Base-by-base conservation (phyloP, 768 basidiomycete species). In the Mycena galericulata region DNA sequence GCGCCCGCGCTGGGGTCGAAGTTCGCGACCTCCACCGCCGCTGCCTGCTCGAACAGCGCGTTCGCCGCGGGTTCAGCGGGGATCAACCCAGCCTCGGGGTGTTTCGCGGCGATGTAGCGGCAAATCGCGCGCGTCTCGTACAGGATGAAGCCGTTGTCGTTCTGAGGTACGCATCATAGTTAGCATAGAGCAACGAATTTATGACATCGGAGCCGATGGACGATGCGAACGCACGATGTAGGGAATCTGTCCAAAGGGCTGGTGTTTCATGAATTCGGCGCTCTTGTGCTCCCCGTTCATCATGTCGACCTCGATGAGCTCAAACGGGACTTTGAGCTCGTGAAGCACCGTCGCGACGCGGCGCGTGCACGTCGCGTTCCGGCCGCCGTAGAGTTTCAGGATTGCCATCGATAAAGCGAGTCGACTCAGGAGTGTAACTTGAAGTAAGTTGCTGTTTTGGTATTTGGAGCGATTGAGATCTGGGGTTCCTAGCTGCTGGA, bases 91-190 rank as follows among this genome's bases (percentile, higher is more conserved):
- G 83, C 78, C 46, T 67, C 53, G 2, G 78, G 73, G 60, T 86
- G 80, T 72, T 86, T 87, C 51, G 72, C 73, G 53, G 79, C 79
- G 69, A 87, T 58, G 74, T 87, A 88, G 30, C 84, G 82, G 20
- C 63, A 69, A 54, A 88, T 86, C 0, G 85, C 85, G 46, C 86
- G 83, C 18, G 80, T 78, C 67, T 86, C 86, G 74, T 80, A 87
- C 27, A 89, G 66, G 58, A 79, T 74, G 72, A 87, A 81, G 11
- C 84, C 86, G 36, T 83, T 83, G 22, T 87, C 85, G 62, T 83
- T 70, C 80, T 80, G 32, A n/a, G n/a, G n/a, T n/a, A n/a, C n/a
- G n/a, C n/a, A n/a, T n/a, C n/a, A n/a, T n/a, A n/a, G n/a, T n/a
- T n/a, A n/a, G n/a, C n/a, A n/a, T n/a, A n/a, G n/a, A n/a, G n/a